Evolutionary conservation across 139 green algal species (phyloP).

Genomic region (Trebouxia sp.): DNA sequence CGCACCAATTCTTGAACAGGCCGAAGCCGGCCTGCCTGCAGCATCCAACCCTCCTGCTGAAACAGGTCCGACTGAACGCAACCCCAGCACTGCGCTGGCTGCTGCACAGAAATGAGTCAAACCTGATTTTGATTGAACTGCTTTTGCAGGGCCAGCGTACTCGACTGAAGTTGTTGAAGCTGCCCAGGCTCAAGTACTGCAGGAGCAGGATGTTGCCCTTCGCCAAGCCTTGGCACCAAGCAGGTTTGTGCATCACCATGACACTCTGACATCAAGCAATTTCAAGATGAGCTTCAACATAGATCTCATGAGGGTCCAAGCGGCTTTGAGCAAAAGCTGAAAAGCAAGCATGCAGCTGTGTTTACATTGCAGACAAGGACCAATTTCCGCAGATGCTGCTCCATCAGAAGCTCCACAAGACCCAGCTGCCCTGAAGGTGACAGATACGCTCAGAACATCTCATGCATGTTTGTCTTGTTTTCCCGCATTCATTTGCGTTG

Average conservation of each 20-base stretch:
- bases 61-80: conserved; percentile 1
- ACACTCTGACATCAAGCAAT: background rate
- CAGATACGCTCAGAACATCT: background rate
- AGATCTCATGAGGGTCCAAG: background rate
- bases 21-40: background rate
- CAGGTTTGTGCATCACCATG: background rate
- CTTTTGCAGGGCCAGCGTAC: background rate
- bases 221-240: background rate
- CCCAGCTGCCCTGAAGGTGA: conserved; percentile 6
- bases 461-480: no score
- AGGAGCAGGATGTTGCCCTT: conserved; percentile 22
- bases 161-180: background rate
- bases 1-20: background rate
- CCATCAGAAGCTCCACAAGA: background rate
- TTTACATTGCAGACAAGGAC: background rate
- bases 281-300: background rate
- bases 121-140: background rate
- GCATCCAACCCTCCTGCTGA: background rate
- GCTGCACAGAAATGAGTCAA: background rate
- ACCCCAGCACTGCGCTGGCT: no score
- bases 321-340: background rate
- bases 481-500: no score
- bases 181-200: conserved; percentile 17
- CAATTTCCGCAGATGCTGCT: background rate
- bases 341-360: background rate